These are phyloP conservation scores for Xylariaceae sp. DNA, from an alignment of 2,329 filamentous ascomycete species.

Conservation along the genomic window DNA sequence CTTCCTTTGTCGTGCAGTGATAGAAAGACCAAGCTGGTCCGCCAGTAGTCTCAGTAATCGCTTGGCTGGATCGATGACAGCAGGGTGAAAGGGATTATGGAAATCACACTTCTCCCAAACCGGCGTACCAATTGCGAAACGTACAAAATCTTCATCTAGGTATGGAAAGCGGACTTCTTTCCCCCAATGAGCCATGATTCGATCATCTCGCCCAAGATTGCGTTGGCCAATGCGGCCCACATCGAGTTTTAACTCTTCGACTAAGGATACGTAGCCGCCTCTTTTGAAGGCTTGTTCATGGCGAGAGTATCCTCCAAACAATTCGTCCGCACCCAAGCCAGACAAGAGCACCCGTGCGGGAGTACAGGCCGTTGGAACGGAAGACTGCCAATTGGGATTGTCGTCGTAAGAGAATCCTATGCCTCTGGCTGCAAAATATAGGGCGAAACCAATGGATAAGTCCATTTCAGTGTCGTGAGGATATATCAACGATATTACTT, in stretches of 20 bases:
- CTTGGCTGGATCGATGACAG: slow-evolving; percentile 70
- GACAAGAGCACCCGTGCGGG: slow-evolving; percentile 81
- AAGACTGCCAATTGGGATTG: slow-evolving; percentile 23
- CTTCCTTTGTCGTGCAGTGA: slow-evolving; percentile 84
- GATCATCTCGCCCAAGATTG: slow-evolving; percentile 92
- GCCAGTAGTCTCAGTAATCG: slow-evolving; percentile 75
- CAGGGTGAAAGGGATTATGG: slow-evolving; percentile 40
- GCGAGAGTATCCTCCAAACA: slow-evolving; percentile 89
- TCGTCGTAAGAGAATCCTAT: slow-evolving; percentile 45
- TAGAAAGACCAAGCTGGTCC: slow-evolving; percentile 65
- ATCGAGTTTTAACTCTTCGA: slow-evolving; percentile 81
- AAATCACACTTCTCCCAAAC: slow-evolving; percentile 90
- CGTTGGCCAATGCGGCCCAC: slow-evolving; percentile 81
- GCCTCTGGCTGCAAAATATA: slow-evolving; percentile 92
- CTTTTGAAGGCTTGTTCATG: slow-evolving; percentile 74
- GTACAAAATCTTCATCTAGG: slow-evolving; percentile 82
- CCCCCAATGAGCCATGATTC: slow-evolving; percentile 84
- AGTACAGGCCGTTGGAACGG: slow-evolving; percentile 41
- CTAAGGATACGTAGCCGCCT: slow-evolving; percentile 64
- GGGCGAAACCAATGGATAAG: slow-evolving; percentile 82
- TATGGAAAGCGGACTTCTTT: slow-evolving; percentile 87
- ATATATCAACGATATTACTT: slow-evolving; percentile 73
- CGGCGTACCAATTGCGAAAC: slow-evolving; percentile 69
- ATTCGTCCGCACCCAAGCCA: slow-evolving; percentile 89
- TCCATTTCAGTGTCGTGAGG: slow-evolving; percentile 99